Base-by-base conservation (phyloP, 352 stramenopile species). In the Globisporangium lucens region DNA sequence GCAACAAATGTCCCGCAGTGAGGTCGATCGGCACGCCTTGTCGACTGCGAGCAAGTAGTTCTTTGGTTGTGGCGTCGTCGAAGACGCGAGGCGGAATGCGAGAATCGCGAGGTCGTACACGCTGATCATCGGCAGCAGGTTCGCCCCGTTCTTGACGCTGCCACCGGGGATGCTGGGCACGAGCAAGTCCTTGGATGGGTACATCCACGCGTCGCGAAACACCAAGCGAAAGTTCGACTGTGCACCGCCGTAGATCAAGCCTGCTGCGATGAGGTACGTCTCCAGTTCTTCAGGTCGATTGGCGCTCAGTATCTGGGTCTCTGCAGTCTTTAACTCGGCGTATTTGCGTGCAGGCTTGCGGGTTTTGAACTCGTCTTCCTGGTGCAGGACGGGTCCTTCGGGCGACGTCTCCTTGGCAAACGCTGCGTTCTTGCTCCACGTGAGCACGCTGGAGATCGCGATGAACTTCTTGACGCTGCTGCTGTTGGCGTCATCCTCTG, bases 291-390 rank as follows among this genome's bases (percentile, higher is more conserved):
- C 89, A 2, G 72, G 60, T 9, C 79, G 85, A 27, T 82, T 67
- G 4, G 89, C 83, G 9, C 83, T 91, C 52, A 96, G 66, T 29
- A 95, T 87, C 64, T 95, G 89, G 9, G 89, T 94, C 74, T 97
- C 89, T 27, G 75, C 70, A 12, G 83, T 90, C 71, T 95, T 95
- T 53, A 94, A 79, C 22, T 93, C 82, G 43, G 82, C 71, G 66
- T 85, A 95, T 61, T 81, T 82, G 20, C 77, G 74, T 17, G 84
- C 79, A 7, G 87, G 85, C 49, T 92, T 91, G 60, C 89, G 76
- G 20, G 76, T 82, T 65, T 93, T 93, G 75, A 95, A 96, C 49
- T 81, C 77, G 65, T 89, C 80, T 75, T 95, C 89, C 1, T 74
- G 70, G 62, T 94, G 84, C 12, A 77, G 75, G 0, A 73, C 56